phyloP scores from a whole-genome alignment of 495 filamentous ascomycete species.

The Penicillium chermesinum region DNA sequence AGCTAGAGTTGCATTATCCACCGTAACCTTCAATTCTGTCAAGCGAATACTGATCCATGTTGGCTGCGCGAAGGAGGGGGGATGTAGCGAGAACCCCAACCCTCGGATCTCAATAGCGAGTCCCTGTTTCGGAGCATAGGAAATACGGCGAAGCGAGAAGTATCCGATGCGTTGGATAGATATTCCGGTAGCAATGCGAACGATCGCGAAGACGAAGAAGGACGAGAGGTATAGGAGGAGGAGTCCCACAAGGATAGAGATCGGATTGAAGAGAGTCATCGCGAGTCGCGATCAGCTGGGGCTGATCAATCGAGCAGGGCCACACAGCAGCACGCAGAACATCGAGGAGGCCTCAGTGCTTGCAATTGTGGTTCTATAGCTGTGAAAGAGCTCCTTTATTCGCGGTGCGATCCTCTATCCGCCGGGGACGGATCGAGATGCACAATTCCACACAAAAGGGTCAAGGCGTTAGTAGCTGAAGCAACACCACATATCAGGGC shows the following conservation, averaged over 20 bases:
- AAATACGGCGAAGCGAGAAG: conserved; percentile 81
- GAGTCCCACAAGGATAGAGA: conserved; percentile 77
- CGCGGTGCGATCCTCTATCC: background rate
- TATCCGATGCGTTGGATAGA: conserved; percentile 95
- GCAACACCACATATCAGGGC: background rate
- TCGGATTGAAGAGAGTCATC: conserved; percentile 60
- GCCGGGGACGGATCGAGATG: background rate
- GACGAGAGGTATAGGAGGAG: conserved; percentile 84
- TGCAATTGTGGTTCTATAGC: background rate
- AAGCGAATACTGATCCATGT: conserved; percentile 93
- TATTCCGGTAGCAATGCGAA: conserved; percentile 87
- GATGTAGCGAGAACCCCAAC: conserved; percentile 79
- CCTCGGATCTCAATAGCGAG: conserved; percentile 85
- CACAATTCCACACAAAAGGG: background rate
- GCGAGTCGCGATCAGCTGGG: conserved; percentile 36
- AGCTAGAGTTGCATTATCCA: conserved; percentile 62
- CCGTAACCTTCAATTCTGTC: conserved; percentile 73
- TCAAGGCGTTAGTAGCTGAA: background rate
- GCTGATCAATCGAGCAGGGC: conserved; percentile 32
- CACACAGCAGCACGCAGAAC: conserved; percentile 12
- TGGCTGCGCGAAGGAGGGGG: conserved; percentile 91
- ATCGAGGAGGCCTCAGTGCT: conserved; percentile 16
- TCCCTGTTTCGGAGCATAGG: conserved; percentile 82
- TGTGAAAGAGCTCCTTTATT: background rate
- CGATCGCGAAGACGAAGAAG: conserved; percentile 88